Percentiles rank a stretch among this genome's conserved stretches.
phyloP scores from a whole-genome alignment of 352 stramenopile species.

The Lagenidium sp. region DNA sequence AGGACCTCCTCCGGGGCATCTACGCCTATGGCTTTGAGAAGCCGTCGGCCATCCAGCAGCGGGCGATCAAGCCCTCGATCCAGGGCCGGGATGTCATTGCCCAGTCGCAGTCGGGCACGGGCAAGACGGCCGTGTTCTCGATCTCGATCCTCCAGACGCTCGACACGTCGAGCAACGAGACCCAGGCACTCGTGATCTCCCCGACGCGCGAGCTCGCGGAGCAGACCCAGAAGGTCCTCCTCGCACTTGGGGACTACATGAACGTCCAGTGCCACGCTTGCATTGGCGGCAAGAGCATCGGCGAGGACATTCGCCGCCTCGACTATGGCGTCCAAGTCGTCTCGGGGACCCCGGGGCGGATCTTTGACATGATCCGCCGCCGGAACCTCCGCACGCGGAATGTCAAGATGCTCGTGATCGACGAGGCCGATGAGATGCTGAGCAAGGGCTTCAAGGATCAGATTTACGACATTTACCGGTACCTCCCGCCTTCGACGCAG shows the following conservation, averaged over 20 bases:
- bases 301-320: constrained; percentile 92
- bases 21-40: constrained; percentile 94
- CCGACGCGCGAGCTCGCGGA: constrained; percentile 95
- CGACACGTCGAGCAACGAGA: constrained; percentile 88
- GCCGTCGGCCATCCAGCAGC: constrained; percentile 97
- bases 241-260: constrained; percentile 96
- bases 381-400: constrained; percentile 86
- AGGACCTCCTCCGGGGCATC: constrained; percentile 88
- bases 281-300: constrained; percentile 94
- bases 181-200: constrained; percentile 93
- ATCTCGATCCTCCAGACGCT: constrained; percentile 93
- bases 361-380: constrained; percentile 96
- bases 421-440: constrained; percentile 98
- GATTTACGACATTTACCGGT: constrained; percentile 98
- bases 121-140: constrained; percentile 95
- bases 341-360: constrained; percentile 94
- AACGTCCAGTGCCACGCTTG: constrained; percentile 96
- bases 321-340: constrained; percentile 94
- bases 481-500: constrained; percentile 88
- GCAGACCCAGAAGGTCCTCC: constrained; percentile 95
- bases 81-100: constrained; percentile 95
- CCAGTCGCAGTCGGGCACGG: constrained; percentile 92
- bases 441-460: constrained; percentile 98
- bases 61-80: constrained; percentile 95
- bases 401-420: constrained; percentile 95